Conservation (phyloP, 352 stramenopile species). For the Globisporangium camurandrum region DNA sequence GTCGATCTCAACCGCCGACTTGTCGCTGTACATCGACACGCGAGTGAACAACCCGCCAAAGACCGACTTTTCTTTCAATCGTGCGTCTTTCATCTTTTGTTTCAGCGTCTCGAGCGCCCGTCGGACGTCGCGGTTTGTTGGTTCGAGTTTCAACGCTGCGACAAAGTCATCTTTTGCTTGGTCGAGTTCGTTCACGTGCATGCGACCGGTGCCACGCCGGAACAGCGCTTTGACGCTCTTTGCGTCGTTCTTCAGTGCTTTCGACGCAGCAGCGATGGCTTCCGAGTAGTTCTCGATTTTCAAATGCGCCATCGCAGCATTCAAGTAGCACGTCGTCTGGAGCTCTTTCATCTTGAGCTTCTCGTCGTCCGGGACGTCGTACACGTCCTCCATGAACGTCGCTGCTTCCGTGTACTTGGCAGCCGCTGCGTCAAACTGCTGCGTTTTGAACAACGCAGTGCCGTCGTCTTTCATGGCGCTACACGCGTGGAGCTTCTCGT, state of each 20-base stretch:
- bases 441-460: slow-evolving; percentile 90
- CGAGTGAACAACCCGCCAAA: slow-evolving; percentile 96
- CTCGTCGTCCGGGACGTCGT: slow-evolving; percentile 79
- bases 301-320: slow-evolving; percentile 93
- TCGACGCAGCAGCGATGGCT: slow-evolving; percentile 67
- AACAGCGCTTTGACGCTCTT: slow-evolving; percentile 84
- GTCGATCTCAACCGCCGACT: slow-evolving; percentile 75
- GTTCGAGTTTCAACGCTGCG: slow-evolving; percentile 75
- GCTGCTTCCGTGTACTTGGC: slow-evolving; percentile 75
- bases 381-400: slow-evolving; percentile 83
- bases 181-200: slow-evolving; percentile 81
- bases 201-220: slow-evolving; percentile 73
- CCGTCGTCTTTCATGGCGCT: slow-evolving; percentile 86
- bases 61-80: slow-evolving; percentile 93
- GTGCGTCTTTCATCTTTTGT: slow-evolving; percentile 85
- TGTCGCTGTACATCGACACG: slow-evolving; percentile 97
- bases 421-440: slow-evolving; percentile 84
- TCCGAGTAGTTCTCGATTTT: slow-evolving; percentile 89
- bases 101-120: slow-evolving; percentile 73
- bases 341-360: slow-evolving; percentile 83
- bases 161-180: slow-evolving; percentile 83
- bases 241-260: slow-evolving; percentile 79
- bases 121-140: slow-evolving; percentile 76
- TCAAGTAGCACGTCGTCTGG: slow-evolving; percentile 88
- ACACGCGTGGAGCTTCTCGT: slow-evolving; percentile 82